Evolutionary conservation across 768 basidiomycete genomes (phyloP), one percentile per base, ranked within the genome.

Genomic region (Naematelia aurantialba): DNA sequence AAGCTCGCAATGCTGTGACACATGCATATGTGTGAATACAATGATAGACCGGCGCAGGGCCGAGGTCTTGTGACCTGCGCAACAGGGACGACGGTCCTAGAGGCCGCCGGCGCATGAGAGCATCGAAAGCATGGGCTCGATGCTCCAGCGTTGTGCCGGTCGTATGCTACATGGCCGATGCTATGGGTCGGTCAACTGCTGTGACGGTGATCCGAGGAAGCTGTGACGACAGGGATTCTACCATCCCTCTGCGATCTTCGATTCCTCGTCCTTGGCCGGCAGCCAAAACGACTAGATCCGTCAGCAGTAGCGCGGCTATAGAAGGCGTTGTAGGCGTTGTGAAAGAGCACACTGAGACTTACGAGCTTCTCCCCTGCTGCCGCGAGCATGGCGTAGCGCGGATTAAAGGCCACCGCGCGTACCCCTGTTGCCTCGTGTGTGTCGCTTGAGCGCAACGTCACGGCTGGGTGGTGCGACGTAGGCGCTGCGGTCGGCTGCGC

Each of bases 351-450:
- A 10, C 76, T 82, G 21, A 3, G 19, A 78, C 79, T 64, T 65
- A 92, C 93, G 80, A 96, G 73, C 72, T 93, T 90, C 8, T 67
- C 63, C 0, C 75, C 76, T 1, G 64, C 78, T 1, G 67, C 62
- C 26, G 64, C 70, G 81, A 97, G 82, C 91, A 97, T 94, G 27
- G 87, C 87, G 60, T 83, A 82, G 58, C 89, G 84, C 5, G 93
- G 92, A 74, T 96, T 98, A 75, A 93, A 94, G 68, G 81, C 84
- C 1, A 96, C 89, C 59, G 89, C 91, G 72, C 96, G 81, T 0
- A 89, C 90, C 45, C 90, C 89, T 55, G 52, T 30, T 24, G 24
- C 55, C 29, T 51, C 59, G 54, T 4, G 58, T 48, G 52, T 62
- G 39, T 30, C 39, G 22, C 45, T 39, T 13, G 52, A 42, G n/a